Conservation (phyloP, 768 basidiomycete species). For the Collybiopsis confluens region DNA sequence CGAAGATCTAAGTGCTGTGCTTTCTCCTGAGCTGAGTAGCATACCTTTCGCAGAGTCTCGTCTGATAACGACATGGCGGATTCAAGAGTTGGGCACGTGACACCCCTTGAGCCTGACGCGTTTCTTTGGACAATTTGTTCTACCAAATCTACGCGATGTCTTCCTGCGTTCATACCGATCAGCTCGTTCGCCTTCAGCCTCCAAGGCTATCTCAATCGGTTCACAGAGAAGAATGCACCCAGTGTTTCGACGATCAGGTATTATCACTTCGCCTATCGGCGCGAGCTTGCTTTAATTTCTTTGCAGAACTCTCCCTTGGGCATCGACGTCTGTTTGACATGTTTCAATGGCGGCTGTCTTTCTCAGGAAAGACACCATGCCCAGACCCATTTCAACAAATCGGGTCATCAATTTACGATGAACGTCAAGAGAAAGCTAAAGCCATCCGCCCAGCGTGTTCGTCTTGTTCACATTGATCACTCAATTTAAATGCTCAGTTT, state of each 20-base stretch:
- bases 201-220: constrained; percentile 71
- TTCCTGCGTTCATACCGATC: constrained; percentile 48
- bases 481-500: not conserved
- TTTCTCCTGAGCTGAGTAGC: constrained; percentile 18
- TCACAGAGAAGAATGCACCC: constrained; percentile 92
- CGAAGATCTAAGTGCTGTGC: constrained; percentile 5
- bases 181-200: constrained; percentile 43
- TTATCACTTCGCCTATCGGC: constrained; percentile 1
- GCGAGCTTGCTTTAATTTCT: constrained; percentile 2
- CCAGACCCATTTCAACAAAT: constrained; percentile 63
- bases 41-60: constrained; percentile 74
- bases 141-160: not conserved
- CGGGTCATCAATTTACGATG: constrained; percentile 70
- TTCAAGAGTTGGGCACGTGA: not conserved
- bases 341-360: constrained; percentile 93
- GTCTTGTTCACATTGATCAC: constrained; percentile 23
- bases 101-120: constrained; percentile 8
- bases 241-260: constrained; percentile 95
- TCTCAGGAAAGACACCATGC: constrained; percentile 65
- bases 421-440: constrained; percentile 77
- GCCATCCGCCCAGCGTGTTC: constrained; percentile 57
- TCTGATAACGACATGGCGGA: constrained; percentile 56
- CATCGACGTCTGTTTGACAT: constrained; percentile 83
- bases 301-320: constrained; percentile 70
- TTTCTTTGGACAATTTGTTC: too few relatives aligned